These are phyloP conservation scores for Jamesozyma rosinii DNA, from an alignment of 805 yeast species.

Conservation along the genomic window DNA sequence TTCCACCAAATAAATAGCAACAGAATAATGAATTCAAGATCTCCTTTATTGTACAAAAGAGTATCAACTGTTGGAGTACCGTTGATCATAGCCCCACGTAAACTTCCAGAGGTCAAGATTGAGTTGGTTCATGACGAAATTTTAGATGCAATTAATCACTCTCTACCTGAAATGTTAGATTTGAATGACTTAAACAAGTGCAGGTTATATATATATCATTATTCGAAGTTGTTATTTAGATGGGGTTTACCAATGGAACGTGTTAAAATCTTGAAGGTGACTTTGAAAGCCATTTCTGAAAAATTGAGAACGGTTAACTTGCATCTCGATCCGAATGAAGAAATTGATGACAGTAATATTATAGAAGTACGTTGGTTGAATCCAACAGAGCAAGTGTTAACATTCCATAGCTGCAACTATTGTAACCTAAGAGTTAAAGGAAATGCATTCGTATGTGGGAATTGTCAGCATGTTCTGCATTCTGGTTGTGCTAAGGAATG, in stretches of 20 bases:
- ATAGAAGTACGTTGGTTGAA: constrained; percentile 16
- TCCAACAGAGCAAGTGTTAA: background rate
- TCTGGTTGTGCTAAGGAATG: constrained; percentile 69
- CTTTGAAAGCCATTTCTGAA: constrained; percentile 24
- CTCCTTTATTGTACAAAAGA: background rate
- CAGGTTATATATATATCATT: constrained; percentile 48
- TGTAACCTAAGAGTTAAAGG: constrained; percentile 57
- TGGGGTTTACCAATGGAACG: constrained; percentile 85
- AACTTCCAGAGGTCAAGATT: constrained; percentile 18
- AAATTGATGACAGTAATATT: constrained; percentile 6
- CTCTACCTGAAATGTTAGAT: constrained; percentile 18
- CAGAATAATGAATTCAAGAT: background rate
- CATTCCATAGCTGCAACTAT: constrained; percentile 44
- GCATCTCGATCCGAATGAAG: background rate
- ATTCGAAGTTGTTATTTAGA: constrained; percentile 63
- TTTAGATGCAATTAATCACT: constrained; percentile 14
- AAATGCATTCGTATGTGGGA: constrained; percentile 55
- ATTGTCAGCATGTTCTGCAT: constrained; percentile 74
- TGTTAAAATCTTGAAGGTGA: constrained; percentile 58
- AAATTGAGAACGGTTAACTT: background rate
- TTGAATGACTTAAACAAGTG: constrained; percentile 21
- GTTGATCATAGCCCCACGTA: background rate
- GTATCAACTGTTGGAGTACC: constrained; percentile 2
- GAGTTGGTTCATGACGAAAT: constrained; percentile 25
- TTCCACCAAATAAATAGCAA: background rate